Evolutionary conservation across 1,284 basidiomycete species (phyloP).

Genomic region (Xanthoconium separans): DNA sequence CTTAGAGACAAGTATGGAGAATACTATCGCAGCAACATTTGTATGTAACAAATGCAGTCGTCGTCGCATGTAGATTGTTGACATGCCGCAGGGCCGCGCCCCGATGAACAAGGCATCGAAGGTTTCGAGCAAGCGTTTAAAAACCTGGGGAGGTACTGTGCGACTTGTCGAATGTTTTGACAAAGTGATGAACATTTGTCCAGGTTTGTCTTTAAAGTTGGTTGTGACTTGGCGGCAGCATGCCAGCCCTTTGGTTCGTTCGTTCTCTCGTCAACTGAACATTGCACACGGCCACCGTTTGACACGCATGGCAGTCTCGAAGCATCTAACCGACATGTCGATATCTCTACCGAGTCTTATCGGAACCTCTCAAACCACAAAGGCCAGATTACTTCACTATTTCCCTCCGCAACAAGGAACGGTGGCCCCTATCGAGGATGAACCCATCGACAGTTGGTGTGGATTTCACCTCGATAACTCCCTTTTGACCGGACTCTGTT

Average conservation of each 20-base stretch:
- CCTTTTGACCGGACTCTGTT: constrained; percentile 86
- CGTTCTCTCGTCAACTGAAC: constrained; percentile 12
- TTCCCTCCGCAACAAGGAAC: constrained; percentile 63
- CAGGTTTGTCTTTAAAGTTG: constrained; percentile 79
- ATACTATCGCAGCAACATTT: constrained; percentile 78
- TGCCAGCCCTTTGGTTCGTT: constrained; percentile 85
- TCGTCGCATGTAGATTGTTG: neutral
- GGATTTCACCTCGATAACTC: constrained; percentile 86
- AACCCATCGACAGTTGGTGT: constrained; percentile 78
- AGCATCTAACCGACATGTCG: constrained; percentile 61
- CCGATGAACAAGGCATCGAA: constrained; percentile 58
- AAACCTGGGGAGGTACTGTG: no score
- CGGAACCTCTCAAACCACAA: constrained; percentile 65
- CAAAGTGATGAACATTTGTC: constrained; percentile 18
- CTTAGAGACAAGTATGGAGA: constrained; percentile 65
- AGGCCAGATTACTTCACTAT: constrained; percentile 89
- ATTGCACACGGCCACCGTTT: constrained; percentile 1
- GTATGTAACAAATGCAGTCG: constrained; percentile 39
- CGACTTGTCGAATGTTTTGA: no score
- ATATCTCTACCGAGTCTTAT: constrained; percentile 66
- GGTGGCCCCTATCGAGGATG: constrained; percentile 45
- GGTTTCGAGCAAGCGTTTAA: no score
- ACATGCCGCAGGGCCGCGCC: constrained; percentile 63
- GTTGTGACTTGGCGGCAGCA: constrained; percentile 74
- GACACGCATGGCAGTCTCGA: constrained; percentile 44